phyloP scores from a whole-genome alignment of 306 rosid species.

The Inga leiocalycina region DNA sequence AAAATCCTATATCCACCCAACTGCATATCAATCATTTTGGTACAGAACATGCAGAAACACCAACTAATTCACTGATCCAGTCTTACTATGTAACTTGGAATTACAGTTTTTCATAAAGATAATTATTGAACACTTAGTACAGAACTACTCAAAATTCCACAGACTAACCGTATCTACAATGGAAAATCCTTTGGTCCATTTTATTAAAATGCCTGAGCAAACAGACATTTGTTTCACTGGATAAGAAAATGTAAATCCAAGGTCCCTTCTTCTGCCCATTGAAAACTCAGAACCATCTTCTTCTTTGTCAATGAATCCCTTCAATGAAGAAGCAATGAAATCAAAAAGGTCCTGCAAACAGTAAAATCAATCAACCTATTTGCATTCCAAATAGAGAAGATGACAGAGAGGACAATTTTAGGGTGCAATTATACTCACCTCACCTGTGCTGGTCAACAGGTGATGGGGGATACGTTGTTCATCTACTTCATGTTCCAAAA shows the following conservation, averaged over 20 bases:
- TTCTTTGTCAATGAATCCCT: constrained; percentile 70
- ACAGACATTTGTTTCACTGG: constrained; percentile 80
- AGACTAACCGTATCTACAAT: constrained; percentile 77
- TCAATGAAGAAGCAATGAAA: constrained; percentile 75
- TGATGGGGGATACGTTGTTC: constrained; percentile 68
- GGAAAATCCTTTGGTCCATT: constrained; percentile 89
- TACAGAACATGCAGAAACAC: not conserved
- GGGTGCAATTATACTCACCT: constrained; percentile 52
- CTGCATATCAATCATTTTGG: not conserved
- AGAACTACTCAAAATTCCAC: constrained; percentile 29
- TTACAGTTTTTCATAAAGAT: constrained; percentile 11
- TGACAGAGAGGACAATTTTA: constrained; percentile 4
- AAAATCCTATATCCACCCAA: not conserved
- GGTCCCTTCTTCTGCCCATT: constrained; percentile 56
- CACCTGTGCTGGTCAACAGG: constrained; percentile 73
- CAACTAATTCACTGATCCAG: constrained; percentile 3
- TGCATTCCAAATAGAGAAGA: constrained; percentile 4
- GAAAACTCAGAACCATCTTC: constrained; percentile 51
- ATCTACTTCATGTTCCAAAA: constrained; percentile 62
- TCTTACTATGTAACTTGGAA: not conserved
- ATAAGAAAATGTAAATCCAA: constrained; percentile 95
- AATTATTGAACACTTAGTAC: constrained; percentile 12
- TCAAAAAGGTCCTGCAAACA: constrained; percentile 80
- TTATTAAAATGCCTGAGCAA: constrained; percentile 79
- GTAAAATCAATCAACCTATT: constrained; percentile 22